phyloP scores from a whole-genome alignment of 441 rosid species.

The Croton laevigatus region DNA sequence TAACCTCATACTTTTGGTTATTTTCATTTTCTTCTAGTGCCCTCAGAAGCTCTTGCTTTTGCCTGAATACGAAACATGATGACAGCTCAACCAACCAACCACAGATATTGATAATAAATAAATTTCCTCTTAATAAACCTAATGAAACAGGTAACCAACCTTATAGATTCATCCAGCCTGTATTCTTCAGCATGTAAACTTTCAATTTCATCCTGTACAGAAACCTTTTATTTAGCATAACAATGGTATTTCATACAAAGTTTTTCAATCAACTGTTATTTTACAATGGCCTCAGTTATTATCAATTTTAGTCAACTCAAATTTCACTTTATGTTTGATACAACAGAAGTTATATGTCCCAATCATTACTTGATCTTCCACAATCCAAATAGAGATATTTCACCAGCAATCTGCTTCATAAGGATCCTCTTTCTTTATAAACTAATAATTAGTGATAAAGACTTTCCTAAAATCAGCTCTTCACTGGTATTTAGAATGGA shows the following conservation, averaged over 20 bases:
- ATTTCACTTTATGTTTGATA: constrained; percentile 5
- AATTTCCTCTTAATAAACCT: constrained; percentile 14
- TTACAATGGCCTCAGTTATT: not conserved
- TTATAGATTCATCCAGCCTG: constrained; percentile 60
- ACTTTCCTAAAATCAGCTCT: not conserved
- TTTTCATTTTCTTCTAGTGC: constrained; percentile 50
- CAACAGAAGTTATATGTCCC: constrained; percentile 1
- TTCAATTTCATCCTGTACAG: constrained; percentile 52
- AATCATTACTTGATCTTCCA: not conserved
- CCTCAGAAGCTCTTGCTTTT: constrained; percentile 55
- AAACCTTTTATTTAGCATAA: constrained; percentile 2
- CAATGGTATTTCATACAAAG: not conserved
- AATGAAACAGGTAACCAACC: constrained; percentile 39
- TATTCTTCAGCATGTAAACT: constrained; percentile 45
- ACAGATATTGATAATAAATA: constrained; percentile 11
- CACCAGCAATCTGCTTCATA: not conserved
- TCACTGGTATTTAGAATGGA: not conserved
- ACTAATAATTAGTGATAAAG: not conserved
- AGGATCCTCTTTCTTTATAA: not conserved
- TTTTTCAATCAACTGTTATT: not conserved
- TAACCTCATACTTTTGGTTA: constrained; percentile 38
- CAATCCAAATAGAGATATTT: not conserved
- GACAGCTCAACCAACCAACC: constrained; percentile 21
- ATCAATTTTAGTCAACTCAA: constrained; percentile 6
- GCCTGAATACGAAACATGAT: constrained; percentile 39